Base-by-base conservation (phyloP, 805 yeast genomes). In the Isabelozyma gotoi region DNA sequence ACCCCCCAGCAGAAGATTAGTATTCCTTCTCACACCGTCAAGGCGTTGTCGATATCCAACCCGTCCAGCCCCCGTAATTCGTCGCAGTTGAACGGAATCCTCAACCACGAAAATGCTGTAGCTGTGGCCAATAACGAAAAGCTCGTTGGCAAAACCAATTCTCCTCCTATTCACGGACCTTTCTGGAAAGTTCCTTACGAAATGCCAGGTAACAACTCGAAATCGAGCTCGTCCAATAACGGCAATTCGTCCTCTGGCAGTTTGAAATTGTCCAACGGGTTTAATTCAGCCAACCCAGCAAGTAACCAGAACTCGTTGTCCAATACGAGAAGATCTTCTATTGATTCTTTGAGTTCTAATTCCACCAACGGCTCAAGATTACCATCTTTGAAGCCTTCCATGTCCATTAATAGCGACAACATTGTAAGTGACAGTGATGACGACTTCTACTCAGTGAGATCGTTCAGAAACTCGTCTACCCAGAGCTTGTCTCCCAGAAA, bases 121-220 rank as follows among this genome's bases (percentile, higher is more conserved):
- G 29, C 29, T 10, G n/a, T n/a, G n/a, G n/a, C n/a, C n/a, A 19
- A 10, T 36, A 39, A 36, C 16, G 27, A n/a, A n/a, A 38, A 39
- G 5, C 39, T 34, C 21, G 15, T 32, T 40, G 8, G 8, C 10
- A 43, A 33, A 33, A 46, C 42, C 27, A 51, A 47, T 27, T 52
- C 60, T 18, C 61, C 71, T 4, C 68, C 68, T 17, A 61, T 69
- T 33, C 71, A 65, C 46, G 67, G 65, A 7, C 77, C 76, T 7
- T 78, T 80, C 58, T 80, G 85, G 85, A 80, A 78, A 52, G 84
- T 78, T 3, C 84, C 84, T 5, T 77, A 77, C 53, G 81, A 78
- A 47, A 73, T 78, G 74, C 82, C 83, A 0, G 42, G 52, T 39
- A 41, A 49, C 11, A 20, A 18, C 33, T 36, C 55, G 7, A 49